These are phyloP conservation scores for Aleurites moluccanus DNA, from an alignment of 441 rosid species.

Conservation along the genomic window DNA sequence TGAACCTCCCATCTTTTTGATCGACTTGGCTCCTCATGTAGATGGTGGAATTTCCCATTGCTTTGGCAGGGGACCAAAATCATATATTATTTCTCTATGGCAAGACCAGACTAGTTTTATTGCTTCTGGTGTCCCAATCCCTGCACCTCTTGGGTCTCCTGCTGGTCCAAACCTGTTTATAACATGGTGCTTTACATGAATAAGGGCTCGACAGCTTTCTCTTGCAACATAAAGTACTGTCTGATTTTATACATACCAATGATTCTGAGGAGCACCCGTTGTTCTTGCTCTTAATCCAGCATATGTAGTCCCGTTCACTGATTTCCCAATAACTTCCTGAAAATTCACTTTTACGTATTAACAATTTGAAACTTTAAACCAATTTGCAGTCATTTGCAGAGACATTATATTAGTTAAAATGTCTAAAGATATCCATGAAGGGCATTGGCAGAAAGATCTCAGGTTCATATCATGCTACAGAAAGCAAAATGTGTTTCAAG, in stretches of 20 bases:
- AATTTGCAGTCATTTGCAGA: neutral
- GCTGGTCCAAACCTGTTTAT: slow-evolving; percentile 89
- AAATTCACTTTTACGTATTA: slow-evolving; percentile 1
- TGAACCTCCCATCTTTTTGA: neutral
- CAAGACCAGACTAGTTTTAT: slow-evolving; percentile 98
- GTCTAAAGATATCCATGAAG: neutral
- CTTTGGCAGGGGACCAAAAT: slow-evolving; percentile 71
- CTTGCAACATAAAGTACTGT: neutral
- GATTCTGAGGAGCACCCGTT: slow-evolving; percentile 98
- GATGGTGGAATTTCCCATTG: slow-evolving; percentile 84
- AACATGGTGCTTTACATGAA: neutral
- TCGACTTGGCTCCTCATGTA: slow-evolving; percentile 39
- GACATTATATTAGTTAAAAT: neutral
- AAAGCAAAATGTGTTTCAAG: neutral
- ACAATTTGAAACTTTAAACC: neutral
- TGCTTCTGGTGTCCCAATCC: slow-evolving; percentile 97
- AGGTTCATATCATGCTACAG: neutral
- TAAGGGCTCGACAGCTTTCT: neutral
- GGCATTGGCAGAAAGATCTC: neutral
- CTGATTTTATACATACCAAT: slow-evolving; percentile 52
- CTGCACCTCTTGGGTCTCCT: slow-evolving; percentile 98
- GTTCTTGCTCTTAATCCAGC: slow-evolving; percentile 97
- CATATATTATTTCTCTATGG: slow-evolving; percentile 92
- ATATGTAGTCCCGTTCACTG: slow-evolving; percentile 94
- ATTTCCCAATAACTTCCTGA: slow-evolving; percentile 88